Base-by-base conservation (phyloP, 1,284 basidiomycete genomes). In the Sanghuangporus weigelae region DNA sequence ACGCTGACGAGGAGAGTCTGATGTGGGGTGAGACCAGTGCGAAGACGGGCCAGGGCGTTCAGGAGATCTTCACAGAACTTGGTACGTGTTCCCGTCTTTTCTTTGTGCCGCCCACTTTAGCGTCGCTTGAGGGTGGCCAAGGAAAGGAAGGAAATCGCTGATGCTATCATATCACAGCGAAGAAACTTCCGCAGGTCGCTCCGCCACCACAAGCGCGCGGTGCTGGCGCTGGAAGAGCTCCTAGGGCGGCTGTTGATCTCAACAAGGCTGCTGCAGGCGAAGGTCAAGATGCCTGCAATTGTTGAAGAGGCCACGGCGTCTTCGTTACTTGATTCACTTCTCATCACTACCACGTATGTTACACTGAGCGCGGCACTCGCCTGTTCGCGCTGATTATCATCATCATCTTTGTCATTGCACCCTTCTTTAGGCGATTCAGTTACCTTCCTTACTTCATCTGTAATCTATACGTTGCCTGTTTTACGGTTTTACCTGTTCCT, bases 21-120 rank as follows among this genome's bases (percentile, higher is more conserved):
- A 89, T 98, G 84, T 98, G 96, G 89, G 86, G 88, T 63, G 96
- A 98, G 79, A 96, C 96, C 1, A 96, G 93, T 74, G 96, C 96
- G 57, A 98, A 98, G 85, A 83, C 87, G 39, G 94, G 95, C 48
- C 90, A 95, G 66, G 93, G 93, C 66, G 96, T 98, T 26, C 77
- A 87, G 58, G 92, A 93, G 63, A 87, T 96, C 70, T 98, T 96
- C 77, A 89, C 87, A 63, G 86, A 89, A 35, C 95, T 96, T 68
- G 92, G 91, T 92, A 67, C 65, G 85, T 76, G 7, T 8, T 58
- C 59, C 14, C 36, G 48, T 61, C 53, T 59, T 48, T 63, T 56
- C 66, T 23, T 14, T 48, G 62, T 60, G 38, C 46, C 35, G 54
- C 59, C 62, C 38, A 53, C 55, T 63, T 19, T 19, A n/a, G 21